Evolutionary conservation across 2,329 filamentous ascomycete genomes (phyloP).

Genomic region (Sphaerostilbella broomeana): DNA sequence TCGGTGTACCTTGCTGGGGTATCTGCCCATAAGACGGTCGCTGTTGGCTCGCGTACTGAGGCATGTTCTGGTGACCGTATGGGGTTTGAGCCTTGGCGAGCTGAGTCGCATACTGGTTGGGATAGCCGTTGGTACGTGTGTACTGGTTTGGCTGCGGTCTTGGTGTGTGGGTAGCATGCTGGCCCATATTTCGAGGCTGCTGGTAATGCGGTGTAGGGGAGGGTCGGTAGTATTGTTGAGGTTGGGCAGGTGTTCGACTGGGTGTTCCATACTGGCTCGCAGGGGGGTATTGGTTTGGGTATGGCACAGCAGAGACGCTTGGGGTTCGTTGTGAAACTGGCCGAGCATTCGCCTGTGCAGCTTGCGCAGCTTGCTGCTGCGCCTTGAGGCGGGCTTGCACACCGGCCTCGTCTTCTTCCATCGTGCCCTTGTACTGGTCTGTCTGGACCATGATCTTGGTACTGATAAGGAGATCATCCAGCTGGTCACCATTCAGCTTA

Average conservation of each 20-base stretch:
- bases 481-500: conserved; percentile 76
- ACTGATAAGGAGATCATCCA: conserved; percentile 77
- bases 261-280: conserved; percentile 42
- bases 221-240: conserved; percentile 40
- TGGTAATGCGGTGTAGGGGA: conserved; percentile 36
- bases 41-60: conserved; percentile 41
- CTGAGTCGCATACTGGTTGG: conserved; percentile 41
- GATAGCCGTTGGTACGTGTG: conserved; percentile 42
- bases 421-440: conserved; percentile 67
- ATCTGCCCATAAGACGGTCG: conserved; percentile 38
- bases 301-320: conserved; percentile 33
- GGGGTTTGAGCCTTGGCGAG: conserved; percentile 46
- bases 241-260: conserved; percentile 37
- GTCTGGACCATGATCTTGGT: conserved; percentile 68
- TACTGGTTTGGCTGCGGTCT: conserved; percentile 43
- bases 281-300: conserved; percentile 37
- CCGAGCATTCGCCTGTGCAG: conserved; percentile 26
- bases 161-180: conserved; percentile 25
- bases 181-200: conserved; percentile 31
- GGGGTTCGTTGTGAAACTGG: conserved; percentile 34
- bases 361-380: conserved; percentile 27
- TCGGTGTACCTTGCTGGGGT: conserved; percentile 36
- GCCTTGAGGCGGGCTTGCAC: conserved; percentile 44
- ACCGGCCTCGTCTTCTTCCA: conserved; percentile 74
- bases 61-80: conserved; percentile 46